Evolutionary conservation across 768 basidiomycete genomes (phyloP), one percentile per base, ranked within the genome.

Genomic region (Agrocybe praecox): DNA sequence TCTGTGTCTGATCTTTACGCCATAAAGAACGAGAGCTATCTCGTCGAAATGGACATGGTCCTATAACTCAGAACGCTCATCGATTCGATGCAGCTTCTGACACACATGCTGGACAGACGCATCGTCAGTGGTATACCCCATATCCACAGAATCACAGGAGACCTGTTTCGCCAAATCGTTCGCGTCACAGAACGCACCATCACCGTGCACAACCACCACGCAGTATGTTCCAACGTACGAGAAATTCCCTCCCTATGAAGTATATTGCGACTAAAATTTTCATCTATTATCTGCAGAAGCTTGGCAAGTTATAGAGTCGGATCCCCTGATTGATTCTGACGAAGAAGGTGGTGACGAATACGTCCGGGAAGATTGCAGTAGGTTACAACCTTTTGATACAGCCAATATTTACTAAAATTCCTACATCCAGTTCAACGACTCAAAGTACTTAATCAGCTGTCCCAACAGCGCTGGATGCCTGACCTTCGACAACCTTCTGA

Each of bases 301-400:
- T 15, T 92, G 87, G 87, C 83, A 89, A 63, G 77, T 82, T 15
- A 76, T 86, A 55, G 81, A 80, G 26, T 82, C 83, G 34, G 90
- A 92, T 65, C 86, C 90, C n/a, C 74, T 92, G 24, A 71, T 78
- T 49, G 89, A 91, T 69, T 92, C 90, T 24, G 90, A 91, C 57
- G 88, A 89, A 43, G 88, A 89, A 65, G 79, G 75, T 36, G 78
- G 76, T 14, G 88, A 91, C 63, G 87, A 88, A 62, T 76, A 88
- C 61, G 74, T 81, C 33, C 80, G 85, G 29, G 73, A 81, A 46
- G 90, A 91, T 62, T 90, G 89, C 62, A 70, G 90, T 90, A 58
- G 52, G 83, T 67, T 56, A 10, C 32, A 22, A 33, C 18, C 32
- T 46, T 45, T 6, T 33, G 1, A 24, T 45, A 12, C 22, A 50